Base-by-base conservation (phyloP, 352 stramenopile species). In the Phytophthora fragariaefolia region DNA sequence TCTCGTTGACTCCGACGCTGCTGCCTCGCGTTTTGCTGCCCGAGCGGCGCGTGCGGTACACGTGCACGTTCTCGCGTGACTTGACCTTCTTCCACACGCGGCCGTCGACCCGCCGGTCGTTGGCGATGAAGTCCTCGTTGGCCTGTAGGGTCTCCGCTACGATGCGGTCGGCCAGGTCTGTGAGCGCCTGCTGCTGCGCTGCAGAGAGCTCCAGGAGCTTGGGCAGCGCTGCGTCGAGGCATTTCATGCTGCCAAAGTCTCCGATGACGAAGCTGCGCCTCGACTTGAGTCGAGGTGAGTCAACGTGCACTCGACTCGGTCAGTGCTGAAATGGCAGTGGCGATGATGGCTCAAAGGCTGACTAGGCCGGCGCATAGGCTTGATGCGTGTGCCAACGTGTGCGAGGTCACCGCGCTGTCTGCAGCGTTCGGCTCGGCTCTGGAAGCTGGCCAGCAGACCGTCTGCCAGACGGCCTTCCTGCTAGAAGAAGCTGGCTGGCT, bases 41-140 rank as follows among this genome's bases (percentile, higher is more conserved):
- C 4, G 66, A 71, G 38, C 71, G 62, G n/a, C 82, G 79, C 36
- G 81, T 80, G 43, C 78, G 76, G 46, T 83, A 90, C 24, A 88
- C 67, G 32, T 82, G 69, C 36, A 90, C 56, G 36, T 82, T 63
- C 54, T 90, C 82, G n/a, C 79, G 77, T 2, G 70, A 66, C 56
- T 81, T 81, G 38, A 84, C 49, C 34, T 84, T 79, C 63, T 87
- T 87, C 82, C 82, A 90, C 38, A 76, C 62, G 4, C 72, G 52
- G 13, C 48, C 53, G 34, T 77, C 48, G 17, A 90, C 66, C 40
- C 61, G 57, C 6, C 77, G 74, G 22, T 72, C 62, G 57, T 74
- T 69, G 32, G 70, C 65, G 40, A 87, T 74, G 63, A 83, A 88
- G 50, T 69, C 70, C 30, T 85, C 82, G 52, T 85, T 83, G 13